phyloP scores from a whole-genome alignment of 148 eudicot species.

The Vaccinium macrocarpon region DNA sequence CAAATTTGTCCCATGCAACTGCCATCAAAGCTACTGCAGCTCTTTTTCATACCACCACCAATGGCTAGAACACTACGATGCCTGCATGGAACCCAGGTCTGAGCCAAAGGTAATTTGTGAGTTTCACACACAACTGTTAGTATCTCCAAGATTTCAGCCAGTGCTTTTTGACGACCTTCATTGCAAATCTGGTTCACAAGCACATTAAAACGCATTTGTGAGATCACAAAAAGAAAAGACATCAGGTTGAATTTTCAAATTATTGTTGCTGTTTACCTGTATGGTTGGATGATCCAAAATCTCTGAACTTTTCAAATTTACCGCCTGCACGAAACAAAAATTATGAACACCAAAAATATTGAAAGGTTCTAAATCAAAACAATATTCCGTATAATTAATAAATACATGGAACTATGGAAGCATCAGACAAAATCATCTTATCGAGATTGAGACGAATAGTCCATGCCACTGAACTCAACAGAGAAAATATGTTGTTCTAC shows the following conservation, averaged over 20 bases:
- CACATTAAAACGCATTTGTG: slow-evolving; percentile 13
- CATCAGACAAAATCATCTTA: not conserved
- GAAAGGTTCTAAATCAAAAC: slow-evolving; percentile 9
- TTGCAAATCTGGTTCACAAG: slow-evolving; percentile 67
- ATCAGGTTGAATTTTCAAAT: slow-evolving; percentile 6
- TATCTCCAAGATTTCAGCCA: slow-evolving; percentile 83
- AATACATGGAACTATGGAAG: not conserved
- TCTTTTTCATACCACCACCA: slow-evolving; percentile 81
- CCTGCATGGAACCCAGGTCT: slow-evolving; percentile 95
- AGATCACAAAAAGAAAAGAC: slow-evolving; percentile 10
- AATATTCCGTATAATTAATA: not conserved
- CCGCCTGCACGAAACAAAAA: slow-evolving; percentile 68
- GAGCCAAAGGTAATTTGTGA: slow-evolving; percentile 85
- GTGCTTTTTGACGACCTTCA: slow-evolving; percentile 86
- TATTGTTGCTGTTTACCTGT: slow-evolving; percentile 46
- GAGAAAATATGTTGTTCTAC: too few species aligned
- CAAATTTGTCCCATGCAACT: slow-evolving; percentile 91
- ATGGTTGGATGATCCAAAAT: slow-evolving; percentile 69
- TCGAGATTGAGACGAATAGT: not conserved
- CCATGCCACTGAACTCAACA: not conserved
- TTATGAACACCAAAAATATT: slow-evolving; percentile 25
- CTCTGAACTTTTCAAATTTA: slow-evolving; percentile 83
- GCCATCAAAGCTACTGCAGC: slow-evolving; percentile 91
- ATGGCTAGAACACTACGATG: slow-evolving; percentile 76
- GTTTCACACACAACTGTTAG: slow-evolving; percentile 81